A percentile compares a stretch with the other conserved stretches of the same genome.
phyloP scores from a whole-genome alignment of 495 filamentous ascomycete genomes.

The Penicillium coprophilum region DNA sequence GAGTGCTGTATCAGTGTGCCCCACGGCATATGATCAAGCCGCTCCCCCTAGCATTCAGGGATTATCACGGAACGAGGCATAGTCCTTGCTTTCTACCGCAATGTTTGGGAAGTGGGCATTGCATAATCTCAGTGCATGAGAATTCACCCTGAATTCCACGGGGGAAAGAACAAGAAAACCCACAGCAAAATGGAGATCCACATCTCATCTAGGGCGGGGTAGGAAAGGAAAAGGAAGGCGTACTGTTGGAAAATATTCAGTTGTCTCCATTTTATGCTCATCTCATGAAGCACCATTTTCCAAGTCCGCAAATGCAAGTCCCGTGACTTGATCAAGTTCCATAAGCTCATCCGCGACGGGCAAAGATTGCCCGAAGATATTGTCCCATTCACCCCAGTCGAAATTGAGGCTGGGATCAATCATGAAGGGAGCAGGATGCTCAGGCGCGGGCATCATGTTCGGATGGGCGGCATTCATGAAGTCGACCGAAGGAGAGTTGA shows the following conservation, averaged over 20 bases:
- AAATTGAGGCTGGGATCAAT: constrained; percentile 47
- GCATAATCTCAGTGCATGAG: not conserved
- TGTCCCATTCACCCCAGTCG: constrained; percentile 53
- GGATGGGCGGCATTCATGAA: constrained; percentile 23
- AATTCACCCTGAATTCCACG: not conserved
- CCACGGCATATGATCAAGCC: too few species aligned
- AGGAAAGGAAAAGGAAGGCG: too few species aligned
- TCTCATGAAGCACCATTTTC: not conserved
- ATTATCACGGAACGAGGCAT: too few species aligned
- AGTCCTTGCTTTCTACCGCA: too few species aligned
- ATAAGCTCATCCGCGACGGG: constrained; percentile 49
- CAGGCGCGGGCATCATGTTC: not conserved
- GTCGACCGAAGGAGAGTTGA: constrained; percentile 4
- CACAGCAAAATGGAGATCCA: not conserved
- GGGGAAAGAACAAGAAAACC: not conserved
- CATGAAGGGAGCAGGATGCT: constrained; percentile 41
- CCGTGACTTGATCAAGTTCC: constrained; percentile 44
- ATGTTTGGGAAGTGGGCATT: not conserved
- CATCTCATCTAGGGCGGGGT: too few species aligned
- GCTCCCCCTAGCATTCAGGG: too few species aligned
- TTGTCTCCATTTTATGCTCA: not conserved
- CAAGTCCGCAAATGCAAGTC: constrained; percentile 22
- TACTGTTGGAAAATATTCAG: too few species aligned
- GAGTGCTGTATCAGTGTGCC: too few species aligned
- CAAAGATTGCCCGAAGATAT: constrained; percentile 49